phyloP scores from a whole-genome alignment of 176 grass and related monocot genomes.

The Oryza meyeriana region DNA sequence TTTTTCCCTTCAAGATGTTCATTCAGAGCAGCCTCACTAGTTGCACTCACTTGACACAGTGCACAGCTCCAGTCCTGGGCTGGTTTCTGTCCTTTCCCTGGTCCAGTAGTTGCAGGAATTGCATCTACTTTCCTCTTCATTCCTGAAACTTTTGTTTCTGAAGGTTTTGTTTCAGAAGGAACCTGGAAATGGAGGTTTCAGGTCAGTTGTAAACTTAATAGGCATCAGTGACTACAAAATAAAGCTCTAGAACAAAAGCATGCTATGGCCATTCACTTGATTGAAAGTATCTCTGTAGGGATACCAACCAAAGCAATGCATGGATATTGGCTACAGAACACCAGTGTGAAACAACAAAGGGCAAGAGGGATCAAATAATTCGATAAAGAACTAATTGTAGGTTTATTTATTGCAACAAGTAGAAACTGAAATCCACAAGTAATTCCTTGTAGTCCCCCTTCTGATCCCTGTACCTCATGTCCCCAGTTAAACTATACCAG shows the following conservation, averaged over 20 bases:
- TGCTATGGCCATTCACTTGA: background rate
- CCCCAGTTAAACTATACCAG: background rate
- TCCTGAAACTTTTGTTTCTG: background rate
- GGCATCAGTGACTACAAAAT: background rate
- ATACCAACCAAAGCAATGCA: background rate
- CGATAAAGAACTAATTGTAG: background rate
- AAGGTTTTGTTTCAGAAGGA: constrained; percentile 1
- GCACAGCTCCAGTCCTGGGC: constrained; percentile 43
- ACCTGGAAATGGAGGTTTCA: constrained; percentile 27
- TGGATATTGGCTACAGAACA: constrained; percentile 2
- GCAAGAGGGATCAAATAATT: background rate
- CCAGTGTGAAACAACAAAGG: background rate
- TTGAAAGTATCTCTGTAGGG: constrained; percentile 3
- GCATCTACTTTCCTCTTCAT: constrained; percentile 29
- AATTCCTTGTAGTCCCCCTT: background rate
- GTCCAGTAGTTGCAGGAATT: background rate
- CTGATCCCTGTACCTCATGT: background rate
- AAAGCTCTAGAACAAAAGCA: background rate
- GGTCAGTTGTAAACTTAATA: constrained; percentile 1
- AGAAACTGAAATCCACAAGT: background rate
- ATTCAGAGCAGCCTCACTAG: constrained; percentile 33
- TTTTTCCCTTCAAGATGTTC: constrained; percentile 38
- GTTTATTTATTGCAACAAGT: background rate
- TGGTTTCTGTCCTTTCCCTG: background rate
- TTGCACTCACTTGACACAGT: constrained; percentile 42